phyloP scores from a whole-genome alignment of 495 filamentous ascomycete species.

The Tuber melanosporum region DNA sequence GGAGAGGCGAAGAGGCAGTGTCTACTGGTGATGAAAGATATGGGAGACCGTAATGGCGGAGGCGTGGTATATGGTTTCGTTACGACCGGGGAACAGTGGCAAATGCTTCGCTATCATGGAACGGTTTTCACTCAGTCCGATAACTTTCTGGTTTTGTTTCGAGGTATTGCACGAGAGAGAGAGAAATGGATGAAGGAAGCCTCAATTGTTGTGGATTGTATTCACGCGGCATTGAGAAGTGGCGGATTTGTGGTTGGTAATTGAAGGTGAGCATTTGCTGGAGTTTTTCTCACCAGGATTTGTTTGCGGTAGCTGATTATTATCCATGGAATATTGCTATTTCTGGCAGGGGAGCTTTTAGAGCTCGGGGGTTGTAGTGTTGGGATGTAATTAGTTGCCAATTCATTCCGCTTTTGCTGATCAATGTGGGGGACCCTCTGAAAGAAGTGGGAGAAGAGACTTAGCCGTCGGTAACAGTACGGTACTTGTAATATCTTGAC shows the following conservation, averaged over 20 bases:
- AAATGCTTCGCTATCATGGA: slow-evolving; percentile 20
- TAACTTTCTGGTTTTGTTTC: slow-evolving; percentile 6
- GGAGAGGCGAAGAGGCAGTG: slow-evolving; percentile 18
- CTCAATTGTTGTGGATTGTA: slow-evolving; percentile 13
- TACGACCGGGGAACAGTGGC: slow-evolving; percentile 13
- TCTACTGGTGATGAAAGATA: slow-evolving; percentile 16
- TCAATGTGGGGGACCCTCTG: neutral
- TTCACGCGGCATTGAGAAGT: no score
- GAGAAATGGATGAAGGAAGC: slow-evolving; percentile 20
- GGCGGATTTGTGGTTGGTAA: neutral
- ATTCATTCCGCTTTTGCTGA: neutral
- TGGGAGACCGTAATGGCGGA: slow-evolving; percentile 14
- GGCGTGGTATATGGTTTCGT: slow-evolving; percentile 20
- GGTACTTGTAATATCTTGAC: neutral
- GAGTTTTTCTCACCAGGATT: neutral
- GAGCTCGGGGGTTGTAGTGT: neutral
- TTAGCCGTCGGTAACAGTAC: neutral
- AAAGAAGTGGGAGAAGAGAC: neutral
- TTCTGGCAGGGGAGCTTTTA: no score
- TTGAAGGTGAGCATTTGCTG: neutral
- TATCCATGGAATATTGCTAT: no score
- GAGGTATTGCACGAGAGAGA: slow-evolving; percentile 5
- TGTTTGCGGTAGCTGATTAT: neutral
- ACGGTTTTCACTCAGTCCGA: slow-evolving; percentile 5
- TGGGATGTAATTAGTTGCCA: neutral